Evolutionary conservation across 768 basidiomycete genomes (phyloP).

Genomic region (Leccinum broughii): DNA sequence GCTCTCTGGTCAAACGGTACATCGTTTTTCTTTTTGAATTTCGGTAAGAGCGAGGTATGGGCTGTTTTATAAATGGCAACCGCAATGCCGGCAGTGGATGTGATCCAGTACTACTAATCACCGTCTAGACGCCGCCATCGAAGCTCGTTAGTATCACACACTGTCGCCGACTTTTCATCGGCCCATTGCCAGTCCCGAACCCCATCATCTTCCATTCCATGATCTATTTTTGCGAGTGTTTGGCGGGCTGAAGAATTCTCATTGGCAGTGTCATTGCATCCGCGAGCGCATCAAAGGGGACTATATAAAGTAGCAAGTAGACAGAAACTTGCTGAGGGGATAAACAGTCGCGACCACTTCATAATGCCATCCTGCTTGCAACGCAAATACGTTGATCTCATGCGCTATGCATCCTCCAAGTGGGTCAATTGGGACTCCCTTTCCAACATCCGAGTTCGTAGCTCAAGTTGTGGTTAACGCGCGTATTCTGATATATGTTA

Average conservation of each 20-base stretch:
- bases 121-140: background rate
- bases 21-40: too few relatives aligned
- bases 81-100: too few relatives aligned
- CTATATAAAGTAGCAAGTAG: background rate
- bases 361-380: constrained; percentile 11
- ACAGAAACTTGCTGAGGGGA: background rate
- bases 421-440: constrained; percentile 40
- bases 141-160: background rate
- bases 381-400: constrained; percentile 39
- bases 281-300: background rate
- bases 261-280: too few relatives aligned
- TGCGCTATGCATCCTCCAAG: constrained; percentile 30
- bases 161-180: background rate
- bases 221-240: background rate
- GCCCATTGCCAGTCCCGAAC: background rate
- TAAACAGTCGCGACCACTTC: background rate
- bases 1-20: background rate
- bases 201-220: background rate
- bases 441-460: constrained; percentile 24
- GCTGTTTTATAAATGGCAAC: background rate
- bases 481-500: background rate
- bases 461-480: background rate
- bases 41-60: background rate
- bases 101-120: too few relatives aligned
- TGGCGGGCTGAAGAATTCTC: background rate